Base-by-base conservation (phyloP, 1,284 basidiomycete genomes). In the Fomitopsis schrenkii region DNA sequence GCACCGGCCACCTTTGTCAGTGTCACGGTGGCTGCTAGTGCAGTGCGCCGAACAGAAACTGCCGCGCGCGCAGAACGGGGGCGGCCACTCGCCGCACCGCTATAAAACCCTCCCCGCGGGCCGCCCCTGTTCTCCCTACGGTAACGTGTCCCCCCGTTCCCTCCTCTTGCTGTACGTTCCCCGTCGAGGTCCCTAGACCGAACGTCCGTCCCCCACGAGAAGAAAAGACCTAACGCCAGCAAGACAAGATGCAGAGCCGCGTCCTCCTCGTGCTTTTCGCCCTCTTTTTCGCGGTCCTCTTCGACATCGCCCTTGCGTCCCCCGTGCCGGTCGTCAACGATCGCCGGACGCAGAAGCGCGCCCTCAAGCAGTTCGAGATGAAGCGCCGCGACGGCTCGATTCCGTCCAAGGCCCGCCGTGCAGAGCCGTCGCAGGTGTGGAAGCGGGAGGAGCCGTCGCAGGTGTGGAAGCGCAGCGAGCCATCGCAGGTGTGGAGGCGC, bases 351-450 rank as follows among this genome's bases (percentile, higher is more conserved):
- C 61, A 59, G 30, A 66, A 66, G 62, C 67, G 61, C 63, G 55
- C 64, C 17, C 63, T 69, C 53, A 79, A 76, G 66, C 77, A 79
- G 68, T 72, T 68, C 64, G 68, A 73, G 62, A 66, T 72, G 56
- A 72, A 69, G 66, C 73, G 75, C 53, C 70, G 69, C 53, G 72
- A 70, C 19, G 62, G 60, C 38, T 59, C 62, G 57, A 66, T 57
- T 59, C 65, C 66, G n/a, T 55, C 63, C 28, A 40, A 59, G 56
- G 19, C 53, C n/a, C 88, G 5, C 76, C 52, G 90, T 78, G 0
- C 85, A 84, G 35, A 84, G 77, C 75, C 52, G 35, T 53, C 50
- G 28, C 14, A 36, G 15, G 35, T 38, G 33, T 35, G 50, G 50
- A 53, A 38, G 35, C 50, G 33, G 3, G 33, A 30, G 12, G 50